These are phyloP conservation scores for Thermomucor indicae-seudaticae DNA, from an alignment of 371 early-diverging fungal genomes.

Conservation along the genomic window DNA sequence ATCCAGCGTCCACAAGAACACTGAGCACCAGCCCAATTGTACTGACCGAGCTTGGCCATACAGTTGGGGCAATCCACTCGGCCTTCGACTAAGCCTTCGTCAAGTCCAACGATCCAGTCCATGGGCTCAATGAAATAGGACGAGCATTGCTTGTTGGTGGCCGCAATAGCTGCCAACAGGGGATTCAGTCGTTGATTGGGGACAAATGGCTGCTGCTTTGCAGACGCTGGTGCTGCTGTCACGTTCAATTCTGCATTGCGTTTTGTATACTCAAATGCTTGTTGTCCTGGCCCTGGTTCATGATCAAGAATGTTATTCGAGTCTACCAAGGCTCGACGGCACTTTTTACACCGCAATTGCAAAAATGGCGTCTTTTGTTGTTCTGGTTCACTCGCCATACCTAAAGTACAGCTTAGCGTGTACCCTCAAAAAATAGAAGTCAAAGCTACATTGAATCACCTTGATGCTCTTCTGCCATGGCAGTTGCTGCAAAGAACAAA, in stretches of 20 bases:
- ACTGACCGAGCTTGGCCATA: constrained; percentile 76
- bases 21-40: constrained; percentile 80
- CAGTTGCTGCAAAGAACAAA: too few relatives aligned
- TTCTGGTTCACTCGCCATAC: too few relatives aligned
- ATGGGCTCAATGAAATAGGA: constrained; percentile 84
- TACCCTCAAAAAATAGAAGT: too few relatives aligned
- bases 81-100: constrained; percentile 64
- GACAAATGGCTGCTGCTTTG: neutral
- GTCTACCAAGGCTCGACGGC: constrained; percentile 55
- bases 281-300: constrained; percentile 68
- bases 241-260: constrained; percentile 47
- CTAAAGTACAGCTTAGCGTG: too few relatives aligned
- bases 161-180: constrained; percentile 34
- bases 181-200: constrained; percentile 35
- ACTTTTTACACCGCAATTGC: constrained; percentile 53
- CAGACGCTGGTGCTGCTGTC: constrained; percentile 13
- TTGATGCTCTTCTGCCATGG: too few relatives aligned
- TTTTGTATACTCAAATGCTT: constrained; percentile 67
- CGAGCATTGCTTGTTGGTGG: constrained; percentile 52
- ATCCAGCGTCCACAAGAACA: constrained; percentile 89
- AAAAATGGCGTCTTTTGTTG: too few relatives aligned
- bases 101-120: constrained; percentile 72
- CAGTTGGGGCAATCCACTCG: constrained; percentile 85
- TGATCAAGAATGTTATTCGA: constrained; percentile 68
- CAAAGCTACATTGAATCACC: too few relatives aligned